Evolutionary conservation across 371 early-diverging fungal genomes (phyloP).

Genomic region (Mortierella sp.): DNA sequence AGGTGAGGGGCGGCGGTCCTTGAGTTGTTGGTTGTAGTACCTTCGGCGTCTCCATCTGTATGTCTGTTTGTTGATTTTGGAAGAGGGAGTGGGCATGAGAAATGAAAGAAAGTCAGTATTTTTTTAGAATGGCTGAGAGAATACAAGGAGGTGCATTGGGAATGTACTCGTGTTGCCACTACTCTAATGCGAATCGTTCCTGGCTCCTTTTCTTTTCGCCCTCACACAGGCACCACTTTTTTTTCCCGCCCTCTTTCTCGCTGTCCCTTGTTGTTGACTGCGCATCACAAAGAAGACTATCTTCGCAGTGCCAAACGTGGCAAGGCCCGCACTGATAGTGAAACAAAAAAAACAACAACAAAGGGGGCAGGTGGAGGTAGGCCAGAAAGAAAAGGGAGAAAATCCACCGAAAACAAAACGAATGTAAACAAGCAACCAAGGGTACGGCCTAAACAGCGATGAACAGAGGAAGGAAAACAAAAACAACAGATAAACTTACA

Average conservation of each 20-base stretch:
- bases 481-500: constrained; percentile 24
- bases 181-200: not conserved
- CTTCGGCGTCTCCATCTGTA: constrained; percentile 41
- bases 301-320: too few species aligned
- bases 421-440: not conserved
- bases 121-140: not conserved
- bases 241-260: not conserved
- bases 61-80: constrained; percentile 8
- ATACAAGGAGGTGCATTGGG: not conserved
- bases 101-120: not conserved
- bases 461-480: not conserved
- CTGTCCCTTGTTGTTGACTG: not conserved
- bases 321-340: too few species aligned
- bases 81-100: not conserved
- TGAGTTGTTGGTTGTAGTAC: constrained; percentile 20
- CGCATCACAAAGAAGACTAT: not conserved
- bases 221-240: not conserved
- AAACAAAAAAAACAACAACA: not conserved
- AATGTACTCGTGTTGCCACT: not conserved
- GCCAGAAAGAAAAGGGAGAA: too few species aligned
- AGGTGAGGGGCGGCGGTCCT: constrained; percentile 17
- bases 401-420: not conserved
- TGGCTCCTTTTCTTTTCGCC: not conserved
- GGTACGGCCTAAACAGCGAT: not conserved
- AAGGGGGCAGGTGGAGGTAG: not conserved